A percentile compares a stretch with the other conserved stretches of the same genome.
These are phyloP conservation scores for Boeremia exigua DNA, from an alignment of 2,329 filamentous ascomycete genomes.

Conservation along the genomic window DNA sequence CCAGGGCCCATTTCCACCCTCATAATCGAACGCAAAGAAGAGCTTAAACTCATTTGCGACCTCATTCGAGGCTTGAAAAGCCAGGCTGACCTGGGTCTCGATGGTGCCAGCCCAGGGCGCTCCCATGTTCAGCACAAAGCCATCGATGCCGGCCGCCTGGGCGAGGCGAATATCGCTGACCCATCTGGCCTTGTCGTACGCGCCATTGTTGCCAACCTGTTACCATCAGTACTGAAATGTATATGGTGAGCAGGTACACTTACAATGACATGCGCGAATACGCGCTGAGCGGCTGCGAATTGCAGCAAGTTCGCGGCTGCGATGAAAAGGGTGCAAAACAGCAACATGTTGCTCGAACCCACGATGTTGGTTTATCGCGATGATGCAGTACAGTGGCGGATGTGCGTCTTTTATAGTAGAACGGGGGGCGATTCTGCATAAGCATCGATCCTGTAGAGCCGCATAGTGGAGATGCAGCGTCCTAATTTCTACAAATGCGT, in stretches of 20 bases:
- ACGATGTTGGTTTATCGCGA: not conserved
- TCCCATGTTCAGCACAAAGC: conserved; percentile 43
- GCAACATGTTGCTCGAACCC: not conserved
- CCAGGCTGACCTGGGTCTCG: conserved; percentile 17
- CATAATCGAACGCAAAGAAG: conserved; percentile 36
- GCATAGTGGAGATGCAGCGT: not conserved
- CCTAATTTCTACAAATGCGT: not conserved
- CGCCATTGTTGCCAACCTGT: conserved; percentile 7
- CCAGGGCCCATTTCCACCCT: conserved; percentile 1
- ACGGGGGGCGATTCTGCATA: not conserved
- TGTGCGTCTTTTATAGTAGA: not conserved
- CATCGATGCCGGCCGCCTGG: conserved; percentile 41
- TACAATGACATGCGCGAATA: conserved; percentile 41
- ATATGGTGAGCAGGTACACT: conserved; percentile 5
- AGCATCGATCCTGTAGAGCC: not conserved
- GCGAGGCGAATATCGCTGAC: conserved; percentile 17
- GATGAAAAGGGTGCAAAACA: not conserved
- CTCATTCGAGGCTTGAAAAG: conserved; percentile 31
- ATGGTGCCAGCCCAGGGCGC: conserved; percentile 22
- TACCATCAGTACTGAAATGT: not conserved
- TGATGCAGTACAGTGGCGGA: not conserved
- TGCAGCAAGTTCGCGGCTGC: conserved; percentile 1
- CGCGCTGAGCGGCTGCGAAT: conserved; percentile 8
- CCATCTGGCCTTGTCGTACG: conserved; percentile 38
- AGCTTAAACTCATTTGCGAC: conserved; percentile 34